Evolutionary conservation across 495 filamentous ascomycete genomes (phyloP).

Genomic region (Hamigera avellanea): DNA sequence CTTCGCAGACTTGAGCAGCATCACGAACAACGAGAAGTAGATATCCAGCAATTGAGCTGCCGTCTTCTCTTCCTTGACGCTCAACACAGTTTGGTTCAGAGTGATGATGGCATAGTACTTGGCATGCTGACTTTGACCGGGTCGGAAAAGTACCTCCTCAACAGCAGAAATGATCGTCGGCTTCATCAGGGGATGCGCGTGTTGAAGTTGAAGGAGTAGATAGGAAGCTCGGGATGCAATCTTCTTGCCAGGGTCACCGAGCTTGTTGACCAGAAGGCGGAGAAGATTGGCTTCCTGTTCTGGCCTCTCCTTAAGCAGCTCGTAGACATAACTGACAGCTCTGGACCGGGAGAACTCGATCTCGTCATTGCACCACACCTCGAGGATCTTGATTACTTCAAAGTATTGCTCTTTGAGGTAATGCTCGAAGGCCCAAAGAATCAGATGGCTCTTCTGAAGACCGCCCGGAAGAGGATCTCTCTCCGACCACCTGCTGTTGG

Average conservation of each 20-base stretch:
- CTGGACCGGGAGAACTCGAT: slow-evolving; percentile 80
- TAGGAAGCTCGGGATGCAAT: slow-evolving; percentile 88
- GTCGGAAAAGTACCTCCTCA: slow-evolving; percentile 80
- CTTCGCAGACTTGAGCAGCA: slow-evolving; percentile 53
- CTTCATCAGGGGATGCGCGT: slow-evolving; percentile 88
- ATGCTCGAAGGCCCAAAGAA: slow-evolving; percentile 88
- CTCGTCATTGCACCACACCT: slow-evolving; percentile 86
- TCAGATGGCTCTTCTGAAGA: slow-evolving; percentile 61
- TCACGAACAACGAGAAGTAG: slow-evolving; percentile 80
- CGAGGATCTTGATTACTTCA: slow-evolving; percentile 77
- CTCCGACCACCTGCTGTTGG: slow-evolving; percentile 46
- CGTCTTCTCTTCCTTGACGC: slow-evolving; percentile 67
- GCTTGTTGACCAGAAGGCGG: slow-evolving; percentile 85
- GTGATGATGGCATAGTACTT: slow-evolving; percentile 96
- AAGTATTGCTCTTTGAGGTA: slow-evolving; percentile 90
- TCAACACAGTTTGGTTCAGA: slow-evolving; percentile 89
- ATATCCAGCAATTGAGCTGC: slow-evolving; percentile 73
- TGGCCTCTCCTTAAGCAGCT: slow-evolving; percentile 85
- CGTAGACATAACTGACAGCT: slow-evolving; percentile 78
- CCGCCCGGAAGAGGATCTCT: slow-evolving; percentile 56
- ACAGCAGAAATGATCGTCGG: slow-evolving; percentile 68
- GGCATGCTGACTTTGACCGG: slow-evolving; percentile 75
- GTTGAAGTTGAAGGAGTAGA: slow-evolving; percentile 78
- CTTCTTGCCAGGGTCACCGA: slow-evolving; percentile 88
- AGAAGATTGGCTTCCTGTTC: slow-evolving; percentile 95